A percentile compares a stretch with the other conserved stretches of the same genome.
Conservation (phyloP, 2,329 filamentous ascomycete genomes). For the Pestalotiopsis sp. region DNA sequence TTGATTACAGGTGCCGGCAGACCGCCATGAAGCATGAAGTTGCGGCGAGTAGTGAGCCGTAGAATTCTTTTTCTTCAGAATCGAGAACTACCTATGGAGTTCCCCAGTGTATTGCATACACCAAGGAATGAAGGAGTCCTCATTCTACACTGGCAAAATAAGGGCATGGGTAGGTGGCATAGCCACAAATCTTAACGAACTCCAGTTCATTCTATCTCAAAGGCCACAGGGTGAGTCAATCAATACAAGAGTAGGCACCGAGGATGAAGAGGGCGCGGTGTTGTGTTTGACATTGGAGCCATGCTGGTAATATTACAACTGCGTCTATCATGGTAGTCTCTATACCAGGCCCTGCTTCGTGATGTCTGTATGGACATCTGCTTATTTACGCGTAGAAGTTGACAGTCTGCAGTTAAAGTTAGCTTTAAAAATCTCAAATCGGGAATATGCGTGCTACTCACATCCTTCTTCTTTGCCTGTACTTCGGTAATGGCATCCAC, state of each 20-base stretch:
- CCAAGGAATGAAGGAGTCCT: background rate
- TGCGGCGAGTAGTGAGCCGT: constrained; percentile 9
- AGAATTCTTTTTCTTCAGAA: constrained; percentile 10
- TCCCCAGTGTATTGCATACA: constrained; percentile 6
- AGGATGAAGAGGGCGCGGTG: background rate
- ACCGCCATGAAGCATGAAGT: background rate
- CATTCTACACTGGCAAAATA: background rate
- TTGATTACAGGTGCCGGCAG: background rate
- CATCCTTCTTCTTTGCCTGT: constrained; percentile 92
- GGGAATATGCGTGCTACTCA: constrained; percentile 37
- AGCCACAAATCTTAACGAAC: background rate
- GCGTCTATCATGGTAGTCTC: constrained; percentile 22
- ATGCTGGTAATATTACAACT: constrained; percentile 11
- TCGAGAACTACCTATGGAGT: constrained; percentile 10
- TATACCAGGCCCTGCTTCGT: constrained; percentile 16
- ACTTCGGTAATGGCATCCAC: constrained; percentile 98
- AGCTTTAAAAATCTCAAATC: constrained; percentile 18
- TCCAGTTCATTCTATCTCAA: background rate
- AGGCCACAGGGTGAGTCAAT: background rate
- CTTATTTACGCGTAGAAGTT: constrained; percentile 44
- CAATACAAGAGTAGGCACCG: background rate
- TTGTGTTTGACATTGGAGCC: background rate
- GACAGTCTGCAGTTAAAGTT: constrained; percentile 48
- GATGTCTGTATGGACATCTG: background rate
- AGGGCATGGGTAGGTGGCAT: background rate